phyloP scores from a whole-genome alignment of 2,329 filamentous ascomycete species.

The Juglanconis juglandina region DNA sequence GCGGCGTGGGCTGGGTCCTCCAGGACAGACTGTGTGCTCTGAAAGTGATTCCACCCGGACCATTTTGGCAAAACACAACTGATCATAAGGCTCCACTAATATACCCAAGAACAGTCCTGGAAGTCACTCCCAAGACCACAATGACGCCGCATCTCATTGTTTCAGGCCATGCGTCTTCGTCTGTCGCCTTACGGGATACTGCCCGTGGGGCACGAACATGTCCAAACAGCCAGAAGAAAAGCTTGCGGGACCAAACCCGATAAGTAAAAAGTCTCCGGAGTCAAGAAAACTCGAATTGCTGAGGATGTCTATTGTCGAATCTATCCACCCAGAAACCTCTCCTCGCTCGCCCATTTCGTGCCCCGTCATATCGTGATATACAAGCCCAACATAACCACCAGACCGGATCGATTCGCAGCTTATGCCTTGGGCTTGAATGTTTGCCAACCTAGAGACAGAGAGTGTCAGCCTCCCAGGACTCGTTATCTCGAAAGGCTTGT shows the following conservation, averaged over 20 bases:
- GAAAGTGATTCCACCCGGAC: too few relatives aligned
- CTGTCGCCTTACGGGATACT: background rate
- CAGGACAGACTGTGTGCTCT: too few relatives aligned
- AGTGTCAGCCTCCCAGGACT: constrained; percentile 19
- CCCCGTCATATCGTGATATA: constrained; percentile 10
- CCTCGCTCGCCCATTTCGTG: constrained; percentile 1
- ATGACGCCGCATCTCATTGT: too few relatives aligned
- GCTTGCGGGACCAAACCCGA: background rate
- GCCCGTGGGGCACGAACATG: background rate
- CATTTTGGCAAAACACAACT: too few relatives aligned
- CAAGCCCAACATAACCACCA: constrained; percentile 4
- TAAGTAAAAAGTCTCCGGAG: background rate
- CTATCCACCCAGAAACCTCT: constrained; percentile 17
- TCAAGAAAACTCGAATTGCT: constrained; percentile 17
- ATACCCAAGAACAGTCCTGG: background rate
- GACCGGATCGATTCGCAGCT: constrained; percentile 12
- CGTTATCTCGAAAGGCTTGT: constrained; percentile 15
- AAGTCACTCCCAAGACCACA: background rate
- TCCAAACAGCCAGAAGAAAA: background rate
- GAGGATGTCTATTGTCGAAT: constrained; percentile 20
- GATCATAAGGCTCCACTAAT: too few relatives aligned
- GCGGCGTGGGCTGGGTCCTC: too few relatives aligned
- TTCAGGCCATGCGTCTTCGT: too few relatives aligned
- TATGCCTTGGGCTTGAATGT: constrained; percentile 45
- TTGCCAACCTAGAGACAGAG: constrained; percentile 43